phyloP scores from a whole-genome alignment of 768 basidiomycete species.

The Boletus barrowsii region DNA sequence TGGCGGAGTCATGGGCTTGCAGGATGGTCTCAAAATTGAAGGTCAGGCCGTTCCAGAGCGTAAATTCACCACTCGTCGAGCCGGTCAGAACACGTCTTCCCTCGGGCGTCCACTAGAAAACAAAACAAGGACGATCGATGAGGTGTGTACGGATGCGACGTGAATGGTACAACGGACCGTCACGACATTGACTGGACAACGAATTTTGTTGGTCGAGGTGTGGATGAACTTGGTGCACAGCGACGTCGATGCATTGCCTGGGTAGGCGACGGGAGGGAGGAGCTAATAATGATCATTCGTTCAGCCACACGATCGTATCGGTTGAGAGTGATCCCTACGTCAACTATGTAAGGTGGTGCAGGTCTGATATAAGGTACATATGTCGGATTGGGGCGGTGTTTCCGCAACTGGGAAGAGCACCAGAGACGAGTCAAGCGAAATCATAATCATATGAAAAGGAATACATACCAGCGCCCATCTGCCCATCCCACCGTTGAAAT shows the following conservation, averaged over 20 bases:
- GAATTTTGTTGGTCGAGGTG: conserved; percentile 97
- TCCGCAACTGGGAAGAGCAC: conserved; percentile 51
- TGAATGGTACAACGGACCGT: conserved; percentile 55
- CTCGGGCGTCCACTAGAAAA: conserved; percentile 91
- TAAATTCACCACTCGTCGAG: conserved; percentile 96
- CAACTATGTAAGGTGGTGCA: conserved; percentile 82
- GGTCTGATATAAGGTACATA: conserved; percentile 80
- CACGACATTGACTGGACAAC: conserved; percentile 95
- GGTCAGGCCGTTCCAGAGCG: conserved; percentile 96
- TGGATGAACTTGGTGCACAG: conserved; percentile 97
- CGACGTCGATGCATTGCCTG: conserved; percentile 87
- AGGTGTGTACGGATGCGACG: not conserved
- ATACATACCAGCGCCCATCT: conserved; percentile 77
- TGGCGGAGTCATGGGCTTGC: conserved; percentile 99
- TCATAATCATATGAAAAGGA: too few relatives aligned
- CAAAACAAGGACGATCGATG: not conserved
- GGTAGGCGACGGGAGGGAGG: conserved; percentile 91
- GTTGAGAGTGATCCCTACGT: conserved; percentile 52
- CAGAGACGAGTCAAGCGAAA: not conserved
- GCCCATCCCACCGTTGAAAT: conserved; percentile 87
- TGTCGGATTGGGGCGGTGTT: conserved; percentile 73
- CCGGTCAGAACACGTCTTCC: conserved; percentile 91
- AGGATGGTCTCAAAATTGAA: conserved; percentile 99
- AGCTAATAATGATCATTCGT: conserved; percentile 51
- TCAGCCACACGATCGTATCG: conserved; percentile 21